Evolutionary conservation across 345 rosid species (phyloP).

Genomic region (Arabis hirsuta): DNA sequence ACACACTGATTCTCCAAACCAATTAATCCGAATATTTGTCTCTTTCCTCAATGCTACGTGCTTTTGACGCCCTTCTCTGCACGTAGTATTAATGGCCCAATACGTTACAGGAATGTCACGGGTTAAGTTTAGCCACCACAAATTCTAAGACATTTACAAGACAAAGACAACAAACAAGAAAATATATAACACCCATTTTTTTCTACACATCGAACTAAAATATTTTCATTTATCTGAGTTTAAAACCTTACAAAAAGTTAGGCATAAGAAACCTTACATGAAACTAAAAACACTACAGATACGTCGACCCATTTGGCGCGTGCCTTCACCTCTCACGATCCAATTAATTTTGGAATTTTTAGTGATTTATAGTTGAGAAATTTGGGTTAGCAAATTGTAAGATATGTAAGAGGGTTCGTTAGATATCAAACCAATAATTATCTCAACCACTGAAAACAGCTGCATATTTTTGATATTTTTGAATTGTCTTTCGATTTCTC

Average conservation of each 20-base stretch:
- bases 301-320: constrained; percentile 11
- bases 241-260: constrained; percentile 4
- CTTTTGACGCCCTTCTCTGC: constrained; percentile 16
- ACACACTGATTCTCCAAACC: not conserved
- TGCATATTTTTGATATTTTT: constrained; percentile 2
- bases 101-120: constrained; percentile 26
- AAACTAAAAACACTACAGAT: not conserved
- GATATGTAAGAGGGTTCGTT: constrained; percentile 16
- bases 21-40: not conserved
- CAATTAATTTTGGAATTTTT: not conserved
- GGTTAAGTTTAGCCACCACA: constrained; percentile 40
- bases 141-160: constrained; percentile 29
- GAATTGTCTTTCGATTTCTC: constrained; percentile 16
- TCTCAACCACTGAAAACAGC: constrained; percentile 38
- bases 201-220: not conserved
- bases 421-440: constrained; percentile 30
- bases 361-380: not conserved
- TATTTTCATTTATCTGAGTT: no score
- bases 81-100: constrained; percentile 10
- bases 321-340: constrained; percentile 14
- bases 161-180: not conserved
- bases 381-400: not conserved
- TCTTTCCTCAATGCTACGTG: constrained; percentile 15
- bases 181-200: not conserved
- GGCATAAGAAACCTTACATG: not conserved